Conservation (phyloP, 2,329 filamentous ascomycete genomes). For the Zymoseptoria ardabiliae region DNA sequence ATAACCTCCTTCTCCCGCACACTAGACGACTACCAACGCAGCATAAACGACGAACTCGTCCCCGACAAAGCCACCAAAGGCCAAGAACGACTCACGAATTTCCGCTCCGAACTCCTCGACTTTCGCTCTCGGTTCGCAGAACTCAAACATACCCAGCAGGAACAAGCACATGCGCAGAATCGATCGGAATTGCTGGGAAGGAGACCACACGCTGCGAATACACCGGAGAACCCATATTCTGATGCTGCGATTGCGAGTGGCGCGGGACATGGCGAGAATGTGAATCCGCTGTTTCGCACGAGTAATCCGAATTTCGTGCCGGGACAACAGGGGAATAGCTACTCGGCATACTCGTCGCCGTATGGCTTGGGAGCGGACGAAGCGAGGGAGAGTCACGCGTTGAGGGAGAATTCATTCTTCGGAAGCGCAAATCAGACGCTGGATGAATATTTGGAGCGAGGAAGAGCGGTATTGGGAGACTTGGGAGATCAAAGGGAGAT, state of each 20-base stretch:
- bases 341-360: constrained; percentile 31
- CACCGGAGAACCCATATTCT: constrained; percentile 90
- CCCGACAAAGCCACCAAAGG: constrained; percentile 89
- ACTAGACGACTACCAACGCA: constrained; percentile 81
- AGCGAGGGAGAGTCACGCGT: constrained; percentile 65
- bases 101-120: constrained; percentile 72
- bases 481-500: constrained; percentile 86
- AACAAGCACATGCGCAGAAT: constrained; percentile 41
- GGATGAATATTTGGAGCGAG: constrained; percentile 88
- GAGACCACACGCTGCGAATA: constrained; percentile 59
- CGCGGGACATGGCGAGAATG: constrained; percentile 23
- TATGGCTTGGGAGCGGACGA: constrained; percentile 29
- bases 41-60: constrained; percentile 83
- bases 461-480: constrained; percentile 82
- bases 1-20: constrained; percentile 79
- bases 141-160: constrained; percentile 70
- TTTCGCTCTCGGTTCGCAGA: constrained; percentile 71
- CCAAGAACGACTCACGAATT: constrained; percentile 74
- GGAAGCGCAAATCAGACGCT: constrained; percentile 71
- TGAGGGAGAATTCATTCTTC: constrained; percentile 87
- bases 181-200: constrained; percentile 78
- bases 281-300: constrained; percentile 32
- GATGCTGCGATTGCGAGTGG: constrained; percentile 39
- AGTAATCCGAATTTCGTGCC: constrained; percentile 30
- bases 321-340: constrained; percentile 31